phyloP scores from a whole-genome alignment of 306 rosid species.

The Crataegus laevigata region DNA sequence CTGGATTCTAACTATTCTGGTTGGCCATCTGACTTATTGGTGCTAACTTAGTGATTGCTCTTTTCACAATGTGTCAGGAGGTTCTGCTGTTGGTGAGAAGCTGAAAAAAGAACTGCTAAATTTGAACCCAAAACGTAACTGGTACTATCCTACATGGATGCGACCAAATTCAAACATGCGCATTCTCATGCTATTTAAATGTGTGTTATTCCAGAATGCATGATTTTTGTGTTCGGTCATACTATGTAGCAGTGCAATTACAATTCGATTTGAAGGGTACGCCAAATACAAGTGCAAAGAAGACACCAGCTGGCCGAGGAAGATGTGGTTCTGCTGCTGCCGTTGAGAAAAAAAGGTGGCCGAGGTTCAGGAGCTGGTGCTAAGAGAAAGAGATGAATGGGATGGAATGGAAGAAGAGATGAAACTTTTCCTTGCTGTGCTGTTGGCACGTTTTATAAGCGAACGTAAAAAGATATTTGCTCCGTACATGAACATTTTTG shows the following conservation, averaged over 20 bases:
- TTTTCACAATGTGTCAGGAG: slow-evolving; percentile 29
- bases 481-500: slow-evolving; percentile 4
- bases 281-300: slow-evolving; percentile 55
- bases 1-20: neutral
- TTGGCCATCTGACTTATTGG: neutral
- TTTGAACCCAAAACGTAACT: slow-evolving; percentile 64
- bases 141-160: slow-evolving; percentile 15
- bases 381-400: slow-evolving; percentile 73
- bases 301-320: slow-evolving; percentile 52
- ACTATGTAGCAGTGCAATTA: slow-evolving; percentile 51
- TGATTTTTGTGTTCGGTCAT: slow-evolving; percentile 6
- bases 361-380: slow-evolving; percentile 55
- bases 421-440: neutral
- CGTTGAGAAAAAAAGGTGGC: slow-evolving; percentile 43
- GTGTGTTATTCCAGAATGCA: neutral
- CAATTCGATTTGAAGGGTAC: slow-evolving; percentile 68
- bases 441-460: neutral
- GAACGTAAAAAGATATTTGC: neutral
- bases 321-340: slow-evolving; percentile 53
- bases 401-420: neutral
- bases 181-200: neutral
- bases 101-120: slow-evolving; percentile 56
- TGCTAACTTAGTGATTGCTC: slow-evolving; percentile 4
- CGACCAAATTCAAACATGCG: neutral
- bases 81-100: slow-evolving; percentile 57